These are phyloP conservation scores for Camelina sativa DNA, from an alignment of 345 rosid genomes.

Conservation along the genomic window DNA sequence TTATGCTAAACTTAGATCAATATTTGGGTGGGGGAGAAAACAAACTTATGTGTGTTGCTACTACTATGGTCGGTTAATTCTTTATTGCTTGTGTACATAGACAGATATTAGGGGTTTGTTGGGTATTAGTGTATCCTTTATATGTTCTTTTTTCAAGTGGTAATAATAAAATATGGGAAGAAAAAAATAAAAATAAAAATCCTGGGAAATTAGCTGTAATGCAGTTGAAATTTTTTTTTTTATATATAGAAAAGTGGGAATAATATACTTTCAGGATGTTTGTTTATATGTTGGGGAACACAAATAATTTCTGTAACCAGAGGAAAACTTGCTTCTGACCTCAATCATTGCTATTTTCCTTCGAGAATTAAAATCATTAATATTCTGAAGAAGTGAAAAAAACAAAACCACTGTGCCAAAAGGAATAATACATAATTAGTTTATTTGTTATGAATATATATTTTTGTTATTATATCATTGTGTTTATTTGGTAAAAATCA, in stretches of 20 bases:
- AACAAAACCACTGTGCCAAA: conserved; percentile 24
- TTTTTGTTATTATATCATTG: neutral
- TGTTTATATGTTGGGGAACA: conserved; percentile 44
- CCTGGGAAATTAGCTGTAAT: conserved; percentile 33
- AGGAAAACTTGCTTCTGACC: conserved; percentile 41
- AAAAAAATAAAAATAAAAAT: neutral
- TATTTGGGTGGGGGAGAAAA: conserved; percentile 6
- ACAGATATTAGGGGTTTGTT: conserved; percentile 4
- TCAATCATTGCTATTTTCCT: conserved; percentile 38
- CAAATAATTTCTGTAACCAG: conserved; percentile 42
- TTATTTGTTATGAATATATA: conserved; percentile 17
- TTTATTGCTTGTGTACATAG: conserved; percentile 34
- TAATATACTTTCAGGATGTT: conserved; percentile 38
- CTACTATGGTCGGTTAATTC: conserved; percentile 12
- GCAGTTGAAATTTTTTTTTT: conserved; percentile 10
- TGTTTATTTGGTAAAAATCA: conserved; percentile 41
- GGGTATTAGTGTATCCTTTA: conserved; percentile 11
- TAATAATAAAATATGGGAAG: conserved; percentile 13
- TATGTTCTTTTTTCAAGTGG: conserved; percentile 22
- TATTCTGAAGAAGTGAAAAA: conserved; percentile 16
- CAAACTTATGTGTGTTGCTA: conserved; percentile 14
- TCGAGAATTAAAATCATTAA: conserved; percentile 33
- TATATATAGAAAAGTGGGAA: neutral
- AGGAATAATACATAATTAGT: conserved; percentile 29
- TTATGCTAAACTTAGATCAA: conserved; percentile 33